Base-by-base conservation (phyloP, 345 rosid species). In the Pistacia vera region DNA sequence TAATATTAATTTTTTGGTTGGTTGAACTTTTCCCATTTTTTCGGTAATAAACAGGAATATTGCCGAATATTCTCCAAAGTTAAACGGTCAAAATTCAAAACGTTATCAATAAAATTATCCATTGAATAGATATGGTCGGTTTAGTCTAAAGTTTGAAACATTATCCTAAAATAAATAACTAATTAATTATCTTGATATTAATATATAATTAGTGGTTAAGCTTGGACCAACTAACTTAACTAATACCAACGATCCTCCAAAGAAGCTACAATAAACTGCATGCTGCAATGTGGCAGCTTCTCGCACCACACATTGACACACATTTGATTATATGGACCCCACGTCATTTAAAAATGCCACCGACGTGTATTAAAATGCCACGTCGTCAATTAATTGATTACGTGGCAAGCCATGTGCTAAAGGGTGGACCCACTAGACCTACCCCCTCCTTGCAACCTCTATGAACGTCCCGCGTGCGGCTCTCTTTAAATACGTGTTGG, bases 161-260 rank as follows among this genome's bases (percentile, higher is more conserved):
- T 61, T 30, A 30, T 18, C 12, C 33, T 8, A 72, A 28, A 69
- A 70, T 28, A 61, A 5, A n/a, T 72, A 25, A 25, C 0, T 25
- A 25, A 25, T 25, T 25, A 25, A 25, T 25, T 25, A 25, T 25
- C 25, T 25, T 25, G 25, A 25, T 72, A 25, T 20, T 14, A 25
- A 25, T 16, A 59, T 46, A 46, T 59, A 30, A 30, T 14, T 25
- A 16, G 22, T 46, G 2, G 68, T 65, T 11, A 5, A 56, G 68
- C 52, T 75, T 64, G 41, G 58, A 25, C 51, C 62, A 78, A 78
- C 77, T 73, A 79, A 73, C 78, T 51, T 60, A 73, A 73, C 78
- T 68, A 44, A 38, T 41, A 60, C 70, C 71, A 79, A 25, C 77
- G 33, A 1, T 30, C 33, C 33, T 30, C 33, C 33, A 30, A 30